Evolutionary conservation across 1,139 yeast genomes (phyloP), one percentile per base, ranked within the genome.

Genomic region (Saccharomycopsis hybrid): DNA sequence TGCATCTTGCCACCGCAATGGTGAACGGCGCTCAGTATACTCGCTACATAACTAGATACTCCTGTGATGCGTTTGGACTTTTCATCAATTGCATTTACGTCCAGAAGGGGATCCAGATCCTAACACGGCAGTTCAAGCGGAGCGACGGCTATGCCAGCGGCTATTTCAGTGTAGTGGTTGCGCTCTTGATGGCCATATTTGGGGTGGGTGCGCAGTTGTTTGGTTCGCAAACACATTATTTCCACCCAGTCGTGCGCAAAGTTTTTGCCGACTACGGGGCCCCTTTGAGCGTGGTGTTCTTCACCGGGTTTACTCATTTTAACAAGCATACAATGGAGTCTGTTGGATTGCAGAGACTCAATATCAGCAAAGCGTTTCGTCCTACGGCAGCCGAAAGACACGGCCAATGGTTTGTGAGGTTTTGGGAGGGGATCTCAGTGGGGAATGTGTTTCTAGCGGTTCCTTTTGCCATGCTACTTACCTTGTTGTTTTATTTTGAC

Each of bases 11-110:
- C 1, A 72, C 90, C 38, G 92, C 97, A 0, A 58, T 84, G 1
- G 70, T 78, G 49, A 92, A 92, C 64, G 70, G 79, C 61, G 85
- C 87, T 41, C 74, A 81, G 49, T 80, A 78, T 51, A 69, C 90
- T 65, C 77, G 79, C 57, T 83, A 78, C 57, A 87, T 92, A 37
- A 85, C 96, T 2, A 71, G 79, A 52, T 92, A 80, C 63, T 87
- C 96, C 4, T 92, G 97, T 65, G 96, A 90, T 58, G 88, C 88
- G 8, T 92, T 92, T 72, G 98, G 97, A 1, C 76, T 88, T 55
- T 92, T 90, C 66, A 92, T 88, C 58, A 86, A 89, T 62, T 72
- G 88, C 31, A 87, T 92, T n/a, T 92, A 92, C 69, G 73, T 89
- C 47, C 90, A 88, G 62, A 92, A 92, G 62, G 97, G 97, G 0